Evolutionary conservation across 225 moss, liverwort and hornwort genomes (phyloP).

Genomic region (Climacium dendroides): DNA sequence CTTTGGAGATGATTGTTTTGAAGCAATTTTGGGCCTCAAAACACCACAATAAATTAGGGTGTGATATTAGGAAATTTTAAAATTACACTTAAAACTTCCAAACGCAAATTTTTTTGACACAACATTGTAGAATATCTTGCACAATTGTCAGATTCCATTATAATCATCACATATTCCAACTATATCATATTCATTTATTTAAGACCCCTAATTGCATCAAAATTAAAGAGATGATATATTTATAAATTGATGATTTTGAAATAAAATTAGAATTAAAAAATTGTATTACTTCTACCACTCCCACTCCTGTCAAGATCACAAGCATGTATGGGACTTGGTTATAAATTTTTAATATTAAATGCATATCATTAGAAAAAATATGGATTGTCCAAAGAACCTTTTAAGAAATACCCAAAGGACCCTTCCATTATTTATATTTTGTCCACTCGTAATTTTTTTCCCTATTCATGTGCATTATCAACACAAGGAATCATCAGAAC

Average conservation of each 20-base stretch:
- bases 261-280: neutral
- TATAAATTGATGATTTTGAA: neutral
- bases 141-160: neutral
- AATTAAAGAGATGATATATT: neutral
- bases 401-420: too few relatives aligned
- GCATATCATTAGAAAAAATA: too few relatives aligned
- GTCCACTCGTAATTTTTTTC: too few relatives aligned
- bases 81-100: neutral
- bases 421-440: too few relatives aligned
- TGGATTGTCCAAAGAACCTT: too few relatives aligned
- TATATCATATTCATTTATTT: neutral
- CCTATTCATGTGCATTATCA: too few relatives aligned
- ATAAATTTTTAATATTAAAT: neutral
- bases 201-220: too few relatives aligned
- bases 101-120: too few relatives aligned
- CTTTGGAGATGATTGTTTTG: neutral
- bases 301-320: neutral
- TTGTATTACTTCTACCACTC: too few relatives aligned
- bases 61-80: neutral
- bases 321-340: too few relatives aligned
- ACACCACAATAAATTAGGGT: neutral
- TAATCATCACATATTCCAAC: neutral
- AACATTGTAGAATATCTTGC: neutral
- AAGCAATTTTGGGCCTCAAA: neutral
- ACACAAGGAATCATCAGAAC: too few relatives aligned